A percentile compares a stretch with the other conserved stretches of the same genome.
phyloP scores from a whole-genome alignment of 345 rosid species.

The Leavenworthia alabamica region DNA sequence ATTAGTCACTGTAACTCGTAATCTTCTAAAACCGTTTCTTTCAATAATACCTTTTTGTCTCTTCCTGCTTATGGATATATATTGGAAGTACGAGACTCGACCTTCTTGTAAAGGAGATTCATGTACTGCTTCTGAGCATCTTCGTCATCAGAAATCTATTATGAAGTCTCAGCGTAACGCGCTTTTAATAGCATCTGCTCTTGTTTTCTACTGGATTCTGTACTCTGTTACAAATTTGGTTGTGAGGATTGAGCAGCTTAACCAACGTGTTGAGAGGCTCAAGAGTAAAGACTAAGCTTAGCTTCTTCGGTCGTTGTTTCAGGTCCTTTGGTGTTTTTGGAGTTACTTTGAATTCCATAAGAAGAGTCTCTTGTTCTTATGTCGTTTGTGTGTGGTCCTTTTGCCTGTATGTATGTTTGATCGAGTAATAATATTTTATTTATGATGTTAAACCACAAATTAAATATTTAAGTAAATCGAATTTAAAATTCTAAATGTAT shows the following conservation, averaged over 20 bases:
- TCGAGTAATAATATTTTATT: no score
- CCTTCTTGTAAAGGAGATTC: conserved; percentile 64
- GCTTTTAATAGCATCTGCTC: conserved; percentile 62
- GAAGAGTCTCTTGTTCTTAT: background rate
- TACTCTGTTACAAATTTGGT: conserved; percentile 66
- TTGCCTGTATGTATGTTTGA: no score
- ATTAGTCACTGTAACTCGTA: conserved; percentile 66
- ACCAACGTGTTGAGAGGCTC: conserved; percentile 64
- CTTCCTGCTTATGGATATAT: conserved; percentile 80
- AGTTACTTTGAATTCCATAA: no score
- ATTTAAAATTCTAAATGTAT: no score
- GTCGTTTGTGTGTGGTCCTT: no score
- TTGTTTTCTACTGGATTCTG: conserved; percentile 75
- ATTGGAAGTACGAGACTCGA: conserved; percentile 88
- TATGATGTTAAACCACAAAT: no score
- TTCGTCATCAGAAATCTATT: conserved; percentile 86
- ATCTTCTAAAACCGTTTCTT: conserved; percentile 71
- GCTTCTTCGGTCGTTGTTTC: background rate
- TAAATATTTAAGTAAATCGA: no score
- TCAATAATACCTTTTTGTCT: conserved; percentile 81
- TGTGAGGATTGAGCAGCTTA: conserved; percentile 65
- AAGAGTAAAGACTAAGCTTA: conserved; percentile 34
- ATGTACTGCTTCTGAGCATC: conserved; percentile 67
- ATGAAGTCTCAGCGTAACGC: conserved; percentile 93
- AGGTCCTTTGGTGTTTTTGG: background rate